These are phyloP conservation scores for Sordaria brevicollis DNA, from an alignment of 495 filamentous ascomycete genomes.

Conservation along the genomic window DNA sequence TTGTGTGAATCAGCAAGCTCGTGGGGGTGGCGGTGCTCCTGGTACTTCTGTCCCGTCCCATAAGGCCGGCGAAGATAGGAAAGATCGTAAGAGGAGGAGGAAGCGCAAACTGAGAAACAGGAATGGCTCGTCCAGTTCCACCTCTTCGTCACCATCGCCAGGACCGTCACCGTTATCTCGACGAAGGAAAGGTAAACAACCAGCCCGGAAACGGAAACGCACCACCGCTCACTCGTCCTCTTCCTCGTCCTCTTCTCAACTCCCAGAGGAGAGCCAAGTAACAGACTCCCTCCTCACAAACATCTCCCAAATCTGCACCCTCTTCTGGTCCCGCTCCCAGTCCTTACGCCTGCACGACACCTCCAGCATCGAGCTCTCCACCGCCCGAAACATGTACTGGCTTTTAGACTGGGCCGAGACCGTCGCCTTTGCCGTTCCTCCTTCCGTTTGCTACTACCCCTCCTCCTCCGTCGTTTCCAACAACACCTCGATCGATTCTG, in stretches of 20 bases:
- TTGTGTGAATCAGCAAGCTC: conserved; percentile 4
- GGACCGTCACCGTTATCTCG: neutral
- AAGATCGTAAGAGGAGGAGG: neutral
- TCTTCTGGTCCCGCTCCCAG: conserved; percentile 16
- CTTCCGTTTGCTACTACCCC: no score
- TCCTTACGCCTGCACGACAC: conserved; percentile 7
- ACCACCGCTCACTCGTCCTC: neutral
- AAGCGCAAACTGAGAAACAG: neutral
- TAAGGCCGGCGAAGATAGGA: no score
- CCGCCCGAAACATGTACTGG: conserved; percentile 13
- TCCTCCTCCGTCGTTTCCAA: no score
- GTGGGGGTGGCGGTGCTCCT: neutral
- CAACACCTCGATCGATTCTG: neutral
- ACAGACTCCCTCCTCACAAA: conserved; percentile 21
- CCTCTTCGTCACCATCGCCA: neutral
- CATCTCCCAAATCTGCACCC: conserved; percentile 17
- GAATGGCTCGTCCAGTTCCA: neutral
- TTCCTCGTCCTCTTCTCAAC: neutral
- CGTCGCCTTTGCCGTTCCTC: conserved; percentile 1
- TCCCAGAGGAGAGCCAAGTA: no score
- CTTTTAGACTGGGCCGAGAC: conserved; percentile 20
- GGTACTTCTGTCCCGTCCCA: no score
- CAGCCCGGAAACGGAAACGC: neutral
- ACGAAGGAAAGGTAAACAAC: neutral
- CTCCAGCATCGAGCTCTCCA: conserved; percentile 8